phyloP scores from a whole-genome alignment of 352 stramenopile species.

The Phytophthora pseudosyringae region DNA sequence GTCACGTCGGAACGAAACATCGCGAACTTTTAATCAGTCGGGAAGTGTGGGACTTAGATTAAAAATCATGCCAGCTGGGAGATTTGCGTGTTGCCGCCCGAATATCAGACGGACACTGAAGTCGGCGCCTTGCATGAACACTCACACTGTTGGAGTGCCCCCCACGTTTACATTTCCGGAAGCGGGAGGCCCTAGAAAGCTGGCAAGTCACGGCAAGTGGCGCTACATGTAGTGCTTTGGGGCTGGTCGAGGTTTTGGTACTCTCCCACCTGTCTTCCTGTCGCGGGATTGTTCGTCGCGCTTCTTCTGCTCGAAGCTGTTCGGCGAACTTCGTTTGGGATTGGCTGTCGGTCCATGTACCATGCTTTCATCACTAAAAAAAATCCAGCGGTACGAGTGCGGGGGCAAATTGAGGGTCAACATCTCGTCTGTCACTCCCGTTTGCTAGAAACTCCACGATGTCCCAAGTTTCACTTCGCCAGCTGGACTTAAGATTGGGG shows the following conservation, averaged over 20 bases:
- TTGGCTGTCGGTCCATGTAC: not conserved
- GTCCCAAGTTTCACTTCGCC: conserved; percentile 8
- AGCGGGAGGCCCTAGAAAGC: too few species aligned
- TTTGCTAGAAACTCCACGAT: conserved; percentile 3
- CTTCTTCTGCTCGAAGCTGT: conserved; percentile 28
- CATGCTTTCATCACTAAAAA: conserved; percentile 8
- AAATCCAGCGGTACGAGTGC: conserved; percentile 25
- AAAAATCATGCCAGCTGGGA: conserved; percentile 4
- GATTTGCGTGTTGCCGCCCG: not conserved
- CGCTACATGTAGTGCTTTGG: too few species aligned
- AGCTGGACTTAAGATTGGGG: conserved; percentile 8
- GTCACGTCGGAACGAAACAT: conserved; percentile 7
- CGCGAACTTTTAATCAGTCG: conserved; percentile 3
- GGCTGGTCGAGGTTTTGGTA: not conserved
- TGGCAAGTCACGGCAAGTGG: not conserved
- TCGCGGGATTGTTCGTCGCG: conserved; percentile 7
- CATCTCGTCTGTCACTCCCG: conserved; percentile 12
- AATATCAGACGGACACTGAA: too few species aligned
- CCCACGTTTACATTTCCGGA: too few species aligned
- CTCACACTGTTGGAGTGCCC: too few species aligned
- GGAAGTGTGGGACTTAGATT: conserved; percentile 5
- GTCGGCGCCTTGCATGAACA: not conserved
- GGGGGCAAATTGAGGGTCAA: not conserved
- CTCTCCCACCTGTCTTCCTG: conserved; percentile 8
- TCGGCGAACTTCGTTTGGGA: conserved; percentile 16